phyloP scores from a whole-genome alignment of 2,329 filamentous ascomycete genomes.

The Fusarium sp. region DNA sequence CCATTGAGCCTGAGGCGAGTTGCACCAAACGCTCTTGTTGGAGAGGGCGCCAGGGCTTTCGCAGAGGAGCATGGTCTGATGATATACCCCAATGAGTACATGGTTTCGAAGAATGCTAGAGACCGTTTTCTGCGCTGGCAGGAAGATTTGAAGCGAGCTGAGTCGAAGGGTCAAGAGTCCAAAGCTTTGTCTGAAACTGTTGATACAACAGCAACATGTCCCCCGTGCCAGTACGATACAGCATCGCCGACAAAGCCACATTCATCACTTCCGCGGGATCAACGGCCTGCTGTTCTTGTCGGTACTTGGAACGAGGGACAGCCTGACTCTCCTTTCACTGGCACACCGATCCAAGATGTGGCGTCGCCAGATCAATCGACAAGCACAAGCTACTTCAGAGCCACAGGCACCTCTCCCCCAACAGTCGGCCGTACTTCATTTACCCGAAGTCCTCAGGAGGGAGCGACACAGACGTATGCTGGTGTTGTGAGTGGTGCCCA shows the following conservation, averaged over 20 bases:
- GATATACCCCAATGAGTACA: slow-evolving; percentile 75
- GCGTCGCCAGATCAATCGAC: slow-evolving; percentile 26
- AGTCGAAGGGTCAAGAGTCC: slow-evolving; percentile 54
- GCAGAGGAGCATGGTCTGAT: slow-evolving; percentile 81
- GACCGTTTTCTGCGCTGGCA: slow-evolving; percentile 85
- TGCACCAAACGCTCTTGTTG: slow-evolving; percentile 90
- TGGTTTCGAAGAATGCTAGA: slow-evolving; percentile 82
- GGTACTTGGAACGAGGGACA: slow-evolving; percentile 73
- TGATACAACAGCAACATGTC: slow-evolving; percentile 32
- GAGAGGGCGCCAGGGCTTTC: slow-evolving; percentile 86
- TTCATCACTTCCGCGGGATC: slow-evolving; percentile 53
- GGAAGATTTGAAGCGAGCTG: slow-evolving; percentile 74
- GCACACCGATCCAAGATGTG: slow-evolving; percentile 43
- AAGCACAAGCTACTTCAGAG: slow-evolving; percentile 33
- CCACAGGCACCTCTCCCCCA: slow-evolving; percentile 18
- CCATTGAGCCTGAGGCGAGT: slow-evolving; percentile 87
- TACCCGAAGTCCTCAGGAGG: slow-evolving; percentile 25
- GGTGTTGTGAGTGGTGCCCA: slow-evolving; percentile 20
- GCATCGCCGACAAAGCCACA: slow-evolving; percentile 42
- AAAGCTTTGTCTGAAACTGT: slow-evolving; percentile 25
- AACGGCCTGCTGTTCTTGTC: slow-evolving; percentile 64
- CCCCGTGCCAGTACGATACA: slow-evolving; percentile 50
- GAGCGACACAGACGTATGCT: slow-evolving; percentile 26
- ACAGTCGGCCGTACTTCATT: slow-evolving; percentile 7
- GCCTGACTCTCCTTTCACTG: slow-evolving; percentile 63